A percentile compares a stretch with the other conserved stretches of the same genome.
Conservation (phyloP, 306 rosid species). For the Comarum palustre region DNA sequence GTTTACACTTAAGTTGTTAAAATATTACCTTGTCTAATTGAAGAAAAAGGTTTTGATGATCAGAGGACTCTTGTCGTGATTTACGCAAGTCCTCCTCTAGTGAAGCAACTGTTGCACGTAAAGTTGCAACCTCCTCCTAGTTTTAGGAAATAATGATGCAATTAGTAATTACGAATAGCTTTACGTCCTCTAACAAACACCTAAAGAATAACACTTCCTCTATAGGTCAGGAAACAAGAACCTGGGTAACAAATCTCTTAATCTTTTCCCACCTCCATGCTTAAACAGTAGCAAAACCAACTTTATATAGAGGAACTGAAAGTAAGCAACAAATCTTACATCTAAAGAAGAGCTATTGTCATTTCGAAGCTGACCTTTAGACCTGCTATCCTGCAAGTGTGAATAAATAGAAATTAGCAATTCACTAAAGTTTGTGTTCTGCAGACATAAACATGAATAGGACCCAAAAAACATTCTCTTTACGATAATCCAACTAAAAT, state of each 20-base stretch:
- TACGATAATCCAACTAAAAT: neutral
- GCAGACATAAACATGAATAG: neutral
- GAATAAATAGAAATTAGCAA: conserved; percentile 15
- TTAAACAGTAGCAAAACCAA: conserved; percentile 18
- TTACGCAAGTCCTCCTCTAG: conserved; percentile 83
- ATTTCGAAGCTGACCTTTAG: conserved; percentile 50
- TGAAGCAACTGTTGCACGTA: conserved; percentile 58
- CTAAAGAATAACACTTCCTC: neutral
- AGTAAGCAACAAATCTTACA: conserved; percentile 36
- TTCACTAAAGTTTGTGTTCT: neutral
- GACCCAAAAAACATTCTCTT: neutral
- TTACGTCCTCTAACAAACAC: conserved; percentile 16
- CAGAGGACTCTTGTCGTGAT: conserved; percentile 65
- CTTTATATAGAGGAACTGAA: conserved; percentile 12
- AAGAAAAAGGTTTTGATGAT: conserved; percentile 46
- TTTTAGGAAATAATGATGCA: conserved; percentile 24
- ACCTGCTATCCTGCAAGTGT: conserved; percentile 57
- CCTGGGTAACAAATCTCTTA: conserved; percentile 18
- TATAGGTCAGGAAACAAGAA: neutral
- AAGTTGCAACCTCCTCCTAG: conserved; percentile 73
- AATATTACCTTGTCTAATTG: conserved; percentile 73
- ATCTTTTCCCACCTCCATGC: neutral
- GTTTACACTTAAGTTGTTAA: neutral
- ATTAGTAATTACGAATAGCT: conserved; percentile 12
- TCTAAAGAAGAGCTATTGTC: conserved; percentile 55